phyloP scores from a whole-genome alignment of 768 basidiomycete genomes.

The Trametes maxima region DNA sequence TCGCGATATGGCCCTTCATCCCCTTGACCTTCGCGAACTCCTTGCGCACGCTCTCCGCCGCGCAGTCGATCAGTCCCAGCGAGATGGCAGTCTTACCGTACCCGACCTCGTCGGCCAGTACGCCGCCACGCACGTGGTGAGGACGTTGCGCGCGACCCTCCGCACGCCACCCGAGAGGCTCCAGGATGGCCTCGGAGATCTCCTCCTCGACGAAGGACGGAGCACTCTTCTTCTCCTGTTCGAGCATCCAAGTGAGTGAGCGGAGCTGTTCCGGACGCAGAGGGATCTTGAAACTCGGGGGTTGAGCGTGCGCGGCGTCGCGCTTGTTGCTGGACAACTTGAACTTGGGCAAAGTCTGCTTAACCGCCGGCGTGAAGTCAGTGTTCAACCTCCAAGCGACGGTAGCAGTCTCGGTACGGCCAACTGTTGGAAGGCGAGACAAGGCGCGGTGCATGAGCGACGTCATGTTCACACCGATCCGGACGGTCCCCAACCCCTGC shows the following conservation, averaged over 20 bases:
- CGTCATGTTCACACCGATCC: constrained; percentile 85
- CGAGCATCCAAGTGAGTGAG: constrained; percentile 91
- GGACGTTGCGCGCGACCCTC: constrained; percentile 86
- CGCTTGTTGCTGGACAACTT: constrained; percentile 71
- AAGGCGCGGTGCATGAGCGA: constrained; percentile 87
- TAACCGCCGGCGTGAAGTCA: constrained; percentile 68
- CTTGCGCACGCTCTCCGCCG: constrained; percentile 53
- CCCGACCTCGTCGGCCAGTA: constrained; percentile 94
- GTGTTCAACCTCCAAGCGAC: constrained; percentile 85
- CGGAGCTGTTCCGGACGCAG: constrained; percentile 87
- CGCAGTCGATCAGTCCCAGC: constrained; percentile 82
- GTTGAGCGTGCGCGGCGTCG: constrained; percentile 73
- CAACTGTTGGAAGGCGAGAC: constrained; percentile 66
- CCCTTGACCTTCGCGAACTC: constrained; percentile 57
- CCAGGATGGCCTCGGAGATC: constrained; percentile 86
- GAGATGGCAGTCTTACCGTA: constrained; percentile 98
- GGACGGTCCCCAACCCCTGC: constrained; percentile 65
- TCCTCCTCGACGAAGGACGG: constrained; percentile 90
- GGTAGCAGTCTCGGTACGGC: constrained; percentile 45
- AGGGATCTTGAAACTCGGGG: constrained; percentile 72
- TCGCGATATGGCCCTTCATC: constrained; percentile 65
- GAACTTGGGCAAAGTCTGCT: constrained; percentile 64
- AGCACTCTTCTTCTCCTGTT: constrained; percentile 65
- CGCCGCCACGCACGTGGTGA: constrained; percentile 79
- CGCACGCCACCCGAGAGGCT: constrained; percentile 90